Evolutionary conservation across 1,139 yeast species (phyloP).

Genomic region (Taphrina confusa): DNA sequence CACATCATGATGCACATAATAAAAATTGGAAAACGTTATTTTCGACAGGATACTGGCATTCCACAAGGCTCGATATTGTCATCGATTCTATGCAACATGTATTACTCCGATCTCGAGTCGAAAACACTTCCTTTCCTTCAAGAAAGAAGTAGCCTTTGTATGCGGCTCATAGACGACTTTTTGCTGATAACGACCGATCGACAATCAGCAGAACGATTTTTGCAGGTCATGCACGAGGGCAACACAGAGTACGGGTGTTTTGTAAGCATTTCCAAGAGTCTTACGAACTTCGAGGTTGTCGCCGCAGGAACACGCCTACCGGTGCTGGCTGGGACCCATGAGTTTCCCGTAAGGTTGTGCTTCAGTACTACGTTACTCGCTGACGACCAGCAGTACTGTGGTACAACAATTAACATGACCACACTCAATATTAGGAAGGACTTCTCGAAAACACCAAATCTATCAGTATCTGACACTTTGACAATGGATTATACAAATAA

Average conservation of each 20-base stretch:
- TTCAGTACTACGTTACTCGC: not conserved
- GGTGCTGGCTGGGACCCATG: slow-evolving; percentile 21
- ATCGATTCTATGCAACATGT: slow-evolving; percentile 70
- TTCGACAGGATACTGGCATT: slow-evolving; percentile 63
- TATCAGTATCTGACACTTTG: slow-evolving; percentile 32
- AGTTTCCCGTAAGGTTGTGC: slow-evolving; percentile 26
- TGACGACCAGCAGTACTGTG: slow-evolving; percentile 41
- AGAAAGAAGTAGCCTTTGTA: slow-evolving; percentile 41
- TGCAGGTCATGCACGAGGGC: slow-evolving; percentile 44
- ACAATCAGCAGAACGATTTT: slow-evolving; percentile 43
- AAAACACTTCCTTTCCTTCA: slow-evolving; percentile 48
- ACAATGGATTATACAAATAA: slow-evolving; percentile 36
- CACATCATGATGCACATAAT: slow-evolving; percentile 53
- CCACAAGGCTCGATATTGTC: slow-evolving; percentile 88
- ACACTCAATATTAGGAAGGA: slow-evolving; percentile 40
- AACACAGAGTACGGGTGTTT: slow-evolving; percentile 58
- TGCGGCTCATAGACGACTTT: slow-evolving; percentile 86
- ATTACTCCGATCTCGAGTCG: slow-evolving; percentile 66
- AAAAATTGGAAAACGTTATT: slow-evolving; percentile 47
- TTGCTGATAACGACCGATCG: slow-evolving; percentile 58
- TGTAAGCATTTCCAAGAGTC: slow-evolving; percentile 61
- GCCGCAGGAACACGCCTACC: slow-evolving; percentile 27
- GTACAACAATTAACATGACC: slow-evolving; percentile 37
- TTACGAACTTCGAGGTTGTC: slow-evolving; percentile 43
- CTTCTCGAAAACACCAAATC: slow-evolving; percentile 34